Evolutionary conservation across 2,329 filamentous ascomycete species (phyloP).

Genomic region (Colletotrichum sp.): DNA sequence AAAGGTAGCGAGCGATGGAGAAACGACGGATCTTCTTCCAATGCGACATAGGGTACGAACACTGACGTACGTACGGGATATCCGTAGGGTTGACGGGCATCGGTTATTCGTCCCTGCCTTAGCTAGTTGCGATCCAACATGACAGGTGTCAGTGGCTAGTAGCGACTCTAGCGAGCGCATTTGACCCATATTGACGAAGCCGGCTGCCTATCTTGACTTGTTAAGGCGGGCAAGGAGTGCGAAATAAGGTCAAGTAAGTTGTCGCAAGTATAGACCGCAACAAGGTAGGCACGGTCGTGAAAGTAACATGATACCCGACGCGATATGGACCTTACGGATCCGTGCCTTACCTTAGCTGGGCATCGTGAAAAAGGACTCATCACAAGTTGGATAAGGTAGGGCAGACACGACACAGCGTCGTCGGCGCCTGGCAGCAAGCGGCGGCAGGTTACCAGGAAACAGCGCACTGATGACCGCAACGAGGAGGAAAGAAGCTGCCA

Average conservation of each 20-base stretch:
- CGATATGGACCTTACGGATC: neutral
- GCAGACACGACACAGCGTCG: neutral
- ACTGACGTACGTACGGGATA: neutral
- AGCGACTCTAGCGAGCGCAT: neutral
- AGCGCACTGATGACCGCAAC: neutral
- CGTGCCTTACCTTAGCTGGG: neutral
- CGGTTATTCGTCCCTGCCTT: neutral
- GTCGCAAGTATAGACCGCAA: neutral
- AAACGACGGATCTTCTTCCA: neutral
- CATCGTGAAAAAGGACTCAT: neutral
- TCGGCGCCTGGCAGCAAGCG: neutral
- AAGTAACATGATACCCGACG: neutral
- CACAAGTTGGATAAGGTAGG: neutral
- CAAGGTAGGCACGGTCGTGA: neutral
- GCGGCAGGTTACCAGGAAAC: neutral
- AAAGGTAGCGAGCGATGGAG: neutral
- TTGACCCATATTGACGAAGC: neutral
- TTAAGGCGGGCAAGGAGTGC: neutral
- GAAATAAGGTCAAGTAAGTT: neutral
- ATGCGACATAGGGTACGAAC: neutral
- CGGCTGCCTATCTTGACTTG: neutral
- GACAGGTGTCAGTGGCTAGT: neutral
- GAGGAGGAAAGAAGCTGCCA: neutral
- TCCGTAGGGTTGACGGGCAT: neutral
- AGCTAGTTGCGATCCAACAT: neutral